These are phyloP conservation scores for Auricularia cornea DNA, from an alignment of 768 basidiomycete species.

Conservation along the genomic window DNA sequence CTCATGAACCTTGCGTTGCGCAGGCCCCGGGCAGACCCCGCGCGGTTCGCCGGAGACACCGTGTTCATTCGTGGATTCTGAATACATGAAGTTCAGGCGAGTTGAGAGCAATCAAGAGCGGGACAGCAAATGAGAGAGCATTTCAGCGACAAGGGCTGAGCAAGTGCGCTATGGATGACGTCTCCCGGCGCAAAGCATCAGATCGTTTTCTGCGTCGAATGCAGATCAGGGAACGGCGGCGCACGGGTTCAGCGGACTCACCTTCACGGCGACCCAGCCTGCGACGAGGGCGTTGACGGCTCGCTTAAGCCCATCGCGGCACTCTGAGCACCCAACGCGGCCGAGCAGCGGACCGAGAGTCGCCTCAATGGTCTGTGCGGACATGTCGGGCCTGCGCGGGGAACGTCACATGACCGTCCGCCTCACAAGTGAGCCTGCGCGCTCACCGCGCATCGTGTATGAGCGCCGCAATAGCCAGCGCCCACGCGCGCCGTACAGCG, in stretches of 20 bases:
- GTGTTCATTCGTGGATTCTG: no score
- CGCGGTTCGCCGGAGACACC: no score
- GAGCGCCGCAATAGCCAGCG: slow-evolving; percentile 71
- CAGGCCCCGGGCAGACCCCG: no score
- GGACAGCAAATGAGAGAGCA: no score
- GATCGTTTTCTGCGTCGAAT: not conserved
- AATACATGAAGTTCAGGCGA: no score
- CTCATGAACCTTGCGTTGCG: no score
- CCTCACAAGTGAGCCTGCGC: not conserved
- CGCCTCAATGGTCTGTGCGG: slow-evolving; percentile 61
- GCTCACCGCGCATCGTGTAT: slow-evolving; percentile 65
- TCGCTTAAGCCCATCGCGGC: slow-evolving; percentile 50
- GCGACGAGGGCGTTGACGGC: slow-evolving; percentile 59
- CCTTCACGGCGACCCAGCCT: slow-evolving; percentile 73
- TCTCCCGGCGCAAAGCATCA: no score
- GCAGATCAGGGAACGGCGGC: not conserved
- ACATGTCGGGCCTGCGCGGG: slow-evolving; percentile 56
- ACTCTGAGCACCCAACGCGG: slow-evolving; percentile 62
- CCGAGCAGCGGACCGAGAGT: slow-evolving; percentile 63
- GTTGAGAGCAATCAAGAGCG: no score
- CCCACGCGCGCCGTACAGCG: slow-evolving; percentile 73
- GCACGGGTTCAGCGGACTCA: slow-evolving; percentile 6
- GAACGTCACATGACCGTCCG: no score
- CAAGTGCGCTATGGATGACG: no score
- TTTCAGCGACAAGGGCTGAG: no score